Evolutionary conservation across 345 rosid genomes (phyloP), one percentile per base, ranked within the genome.

Genomic region (Punica granatum): DNA sequence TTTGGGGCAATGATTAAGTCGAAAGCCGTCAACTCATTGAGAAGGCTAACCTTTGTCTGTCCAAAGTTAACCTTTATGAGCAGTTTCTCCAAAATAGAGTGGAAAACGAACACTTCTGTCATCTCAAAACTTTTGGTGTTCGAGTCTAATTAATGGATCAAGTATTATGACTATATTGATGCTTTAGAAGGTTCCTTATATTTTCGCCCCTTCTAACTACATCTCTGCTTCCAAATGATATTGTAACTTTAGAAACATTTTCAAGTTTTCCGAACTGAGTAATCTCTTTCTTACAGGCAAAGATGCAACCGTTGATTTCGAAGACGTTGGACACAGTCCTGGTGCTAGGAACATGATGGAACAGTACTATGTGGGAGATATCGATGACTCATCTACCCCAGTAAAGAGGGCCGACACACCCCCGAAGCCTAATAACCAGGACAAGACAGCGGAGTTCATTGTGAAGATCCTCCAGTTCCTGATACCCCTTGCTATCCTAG

Each of bases 381-480:
- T 85, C 15, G 88, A 89, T 72, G 31, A 70, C 7, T 69, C 88
- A n/a, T 85, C 95, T 33, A 75, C 88, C 66, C 96, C 96, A 0
- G 66, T 74, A 64, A 84, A 73, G 81, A 78, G 30, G 46, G 75
- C 42, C 15, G 87, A 89, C 69, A 72, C 80, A 19, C 89, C 94
- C 64, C 92, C 90, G 0, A 82, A 89, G 66, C 89, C 80, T 46
- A 79, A 84, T 85, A 88, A 83, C 70, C 96, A 84, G 67, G 94
- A 89, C 86, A 92, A 88, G 86, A 86, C 90, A n/a, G n/a, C n/a
- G n/a, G 92, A 89, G 72, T 89, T 89, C 82, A 80, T 86, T 26
- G 70, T 88, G 81, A 86, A 81, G 87, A 75, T 89, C 76, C 88
- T 89, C 41, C 96, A 89, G 66, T 83, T 89, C 80, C 82, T 88